Conservation (phyloP, 2,329 filamentous ascomycete genomes). For the Helotiales sp. region DNA sequence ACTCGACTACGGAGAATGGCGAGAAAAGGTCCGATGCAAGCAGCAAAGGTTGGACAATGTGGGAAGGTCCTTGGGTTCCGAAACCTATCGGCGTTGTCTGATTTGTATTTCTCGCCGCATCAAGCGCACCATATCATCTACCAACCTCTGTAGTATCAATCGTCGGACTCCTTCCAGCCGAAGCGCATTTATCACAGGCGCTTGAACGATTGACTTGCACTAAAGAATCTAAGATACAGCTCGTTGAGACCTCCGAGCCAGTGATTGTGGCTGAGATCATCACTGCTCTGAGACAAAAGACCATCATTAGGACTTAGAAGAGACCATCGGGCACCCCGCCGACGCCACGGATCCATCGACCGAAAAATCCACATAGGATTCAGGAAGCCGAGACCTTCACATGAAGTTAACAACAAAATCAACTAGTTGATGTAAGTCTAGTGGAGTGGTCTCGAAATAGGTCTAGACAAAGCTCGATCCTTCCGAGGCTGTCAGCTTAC, state of each 20-base stretch:
- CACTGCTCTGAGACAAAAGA: too few species aligned
- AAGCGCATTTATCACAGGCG: not conserved
- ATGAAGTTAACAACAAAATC: not conserved
- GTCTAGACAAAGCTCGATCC: not conserved
- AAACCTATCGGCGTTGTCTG: slow-evolving; percentile 56
- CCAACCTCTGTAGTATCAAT: not conserved
- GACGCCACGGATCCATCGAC: too few species aligned
- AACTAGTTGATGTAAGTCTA: not conserved
- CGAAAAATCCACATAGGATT: too few species aligned
- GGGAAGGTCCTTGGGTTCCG: slow-evolving; percentile 54
- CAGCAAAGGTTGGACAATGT: slow-evolving; percentile 47
- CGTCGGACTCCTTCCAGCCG: not conserved
- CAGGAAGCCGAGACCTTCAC: too few species aligned
- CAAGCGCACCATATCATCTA: too few species aligned
- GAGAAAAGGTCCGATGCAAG: slow-evolving; percentile 8
- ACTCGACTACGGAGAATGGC: slow-evolving; percentile 6
- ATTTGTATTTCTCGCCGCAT: not conserved
- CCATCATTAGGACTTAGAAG: too few species aligned
- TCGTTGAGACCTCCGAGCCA: too few species aligned
- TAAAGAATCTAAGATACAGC: too few species aligned
- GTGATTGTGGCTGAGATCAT: too few species aligned
- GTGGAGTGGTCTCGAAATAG: not conserved
- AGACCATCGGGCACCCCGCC: too few species aligned
- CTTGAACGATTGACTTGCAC: too few species aligned
- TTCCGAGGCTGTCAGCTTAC: not conserved